Conservation (phyloP, 2,329 filamentous ascomycete genomes). For the Neofusicoccum cordaticola region DNA sequence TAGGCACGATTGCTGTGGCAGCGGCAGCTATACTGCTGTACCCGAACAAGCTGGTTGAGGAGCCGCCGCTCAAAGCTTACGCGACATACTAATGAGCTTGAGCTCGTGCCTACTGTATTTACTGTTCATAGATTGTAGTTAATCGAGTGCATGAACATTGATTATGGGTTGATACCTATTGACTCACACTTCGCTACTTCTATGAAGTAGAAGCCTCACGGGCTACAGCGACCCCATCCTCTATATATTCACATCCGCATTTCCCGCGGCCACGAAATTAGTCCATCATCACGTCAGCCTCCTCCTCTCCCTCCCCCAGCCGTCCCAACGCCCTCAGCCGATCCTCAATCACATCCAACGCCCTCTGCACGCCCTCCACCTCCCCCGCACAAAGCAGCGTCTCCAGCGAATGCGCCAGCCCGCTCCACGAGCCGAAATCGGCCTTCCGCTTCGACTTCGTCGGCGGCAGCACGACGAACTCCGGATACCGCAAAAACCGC, state of each 20-base stretch:
- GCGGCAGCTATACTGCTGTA: constrained; percentile 33
- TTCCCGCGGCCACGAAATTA: not conserved
- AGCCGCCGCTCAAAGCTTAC: not conserved
- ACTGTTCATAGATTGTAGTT: too few species aligned
- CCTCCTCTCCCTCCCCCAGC: not conserved
- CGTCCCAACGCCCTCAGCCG: not conserved
- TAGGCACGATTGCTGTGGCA: constrained; percentile 46
- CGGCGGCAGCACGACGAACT: constrained; percentile 7
- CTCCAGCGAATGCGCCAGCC: constrained; percentile 15
- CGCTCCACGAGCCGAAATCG: constrained; percentile 15
- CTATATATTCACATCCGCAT: not conserved
- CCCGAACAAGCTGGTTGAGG: not conserved
- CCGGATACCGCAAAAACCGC: constrained; percentile 8
- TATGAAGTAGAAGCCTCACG: too few species aligned
- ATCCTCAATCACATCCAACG: constrained; percentile 8
- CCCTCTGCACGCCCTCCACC: constrained; percentile 14
- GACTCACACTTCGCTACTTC: too few species aligned
- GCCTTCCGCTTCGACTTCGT: constrained; percentile 13
- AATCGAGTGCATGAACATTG: too few species aligned
- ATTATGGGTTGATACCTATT: too few species aligned
- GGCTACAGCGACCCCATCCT: not conserved
- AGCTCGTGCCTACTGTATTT: too few species aligned
- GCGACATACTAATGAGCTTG: not conserved
- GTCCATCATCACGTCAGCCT: constrained; percentile 14
- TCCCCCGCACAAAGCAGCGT: constrained; percentile 16